Base-by-base conservation (phyloP, 1,284 basidiomycete genomes). In the Entoloma clypeatum region DNA sequence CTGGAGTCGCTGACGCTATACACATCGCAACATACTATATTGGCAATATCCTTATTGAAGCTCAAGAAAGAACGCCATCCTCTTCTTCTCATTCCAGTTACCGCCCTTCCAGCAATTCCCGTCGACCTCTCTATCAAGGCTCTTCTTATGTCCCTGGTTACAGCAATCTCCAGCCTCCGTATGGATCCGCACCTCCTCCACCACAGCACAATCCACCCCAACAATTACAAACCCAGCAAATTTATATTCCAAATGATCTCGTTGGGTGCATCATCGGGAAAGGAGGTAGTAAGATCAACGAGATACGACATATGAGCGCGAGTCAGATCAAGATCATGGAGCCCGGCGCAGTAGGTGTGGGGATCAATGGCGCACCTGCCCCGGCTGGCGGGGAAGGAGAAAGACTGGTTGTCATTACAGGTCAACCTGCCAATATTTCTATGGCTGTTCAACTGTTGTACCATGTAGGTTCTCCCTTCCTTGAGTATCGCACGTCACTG, bases 1-100 rank as follows among this genome's bases (percentile, higher is more conserved):
- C 94, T 25, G 96, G 96, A 41, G 96, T 99, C 29, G 96, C 96
- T n/a, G 96, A 99, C 63, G 96, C 96, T 13, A 94, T 99, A 44
- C 96, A 99, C 66, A 99, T 99, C 52, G 96, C 96, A 21, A 97
- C 96, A 5, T 99, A 97, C 70, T 98, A 99, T 62, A 94, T 98
- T 47, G 94, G 94, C 39, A 95, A 92, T 51, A 96, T 97, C 53
- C 80, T 98, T 45, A 86, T 97, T 51, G 94, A 97, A 64, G 92
- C 92, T 33, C 89, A 94, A 62, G 92, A 95, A 56, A 85, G 87
- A 47, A 77, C 75, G 77, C 86, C 82, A 5, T 75, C 82, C n/a
- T 68, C 71, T 23, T 67, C 72, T 23, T 67, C 72, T 36, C 73
- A 77, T 56, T 81, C 75, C 23, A 74, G 59, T 45, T 80, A 77